Base-by-base conservation (phyloP, 225 moss, liverwort and hornwort genomes). In the Climacium dendroides region DNA sequence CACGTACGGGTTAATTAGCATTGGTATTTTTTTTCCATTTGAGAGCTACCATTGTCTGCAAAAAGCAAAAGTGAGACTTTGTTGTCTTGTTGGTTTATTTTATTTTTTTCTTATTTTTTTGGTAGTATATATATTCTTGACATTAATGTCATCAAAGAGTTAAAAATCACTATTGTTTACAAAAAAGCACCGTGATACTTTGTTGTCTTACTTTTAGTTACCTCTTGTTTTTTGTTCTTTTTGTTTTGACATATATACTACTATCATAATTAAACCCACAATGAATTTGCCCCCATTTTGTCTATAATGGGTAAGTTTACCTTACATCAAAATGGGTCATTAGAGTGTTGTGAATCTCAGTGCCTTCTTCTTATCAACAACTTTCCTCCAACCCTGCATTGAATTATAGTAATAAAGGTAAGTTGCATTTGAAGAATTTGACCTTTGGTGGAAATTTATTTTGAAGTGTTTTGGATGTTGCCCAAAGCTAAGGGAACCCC, bases 321-420 rank as follows among this genome's bases (percentile, higher is more conserved):
- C n/a, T n/a, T 6, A 9, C 30, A 60, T 60, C 32, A 43, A 48
- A 23, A 24, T 81, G 15, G 0, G 11, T 86, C 74, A 53, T 92
- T 11, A 77, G 8, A 93, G 87, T 43, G 89, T 85, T 66, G 81
- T 83, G 6, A 91, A 94, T 78, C 78, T 91, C 8, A 90, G 23
- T 65, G 81, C 65, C 59, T 89, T 91, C 85, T 92, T 94, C 74
- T 87, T 93, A 35, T 89, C 90, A 47, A 83, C 87, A 1, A 87
- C 89, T 82, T 85, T 93, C 58, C 90, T 90, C 92, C 91, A 94
- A 37, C 92, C 93, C 94, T 94, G 73, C 85, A 87, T 69, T 60
- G 11, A 45, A 3, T 70, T 9, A 71, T 34, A 89, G 4, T 34
- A 14, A 41, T 39, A 9, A 74, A 41, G 55, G 80, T 87, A 48